Evolutionary conservation across 148 eudicot genomes (phyloP), one percentile per base, ranked within the genome.

Genomic region (Pouteria glomerata): DNA sequence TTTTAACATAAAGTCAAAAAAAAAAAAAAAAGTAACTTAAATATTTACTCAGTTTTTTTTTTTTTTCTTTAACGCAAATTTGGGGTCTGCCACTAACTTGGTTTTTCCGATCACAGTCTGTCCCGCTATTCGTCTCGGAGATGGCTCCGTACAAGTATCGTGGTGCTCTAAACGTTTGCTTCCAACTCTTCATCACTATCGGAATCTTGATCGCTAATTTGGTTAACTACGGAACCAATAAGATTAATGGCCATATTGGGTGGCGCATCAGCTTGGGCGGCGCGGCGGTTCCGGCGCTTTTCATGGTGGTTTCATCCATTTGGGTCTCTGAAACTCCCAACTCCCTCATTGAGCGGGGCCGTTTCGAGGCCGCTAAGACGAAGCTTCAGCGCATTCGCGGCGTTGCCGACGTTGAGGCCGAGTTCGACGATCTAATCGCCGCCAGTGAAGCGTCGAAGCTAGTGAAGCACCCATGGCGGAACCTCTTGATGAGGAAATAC

Each of bases 301-400:
- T 84, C 15, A 72, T 84, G 58, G 70, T 78, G 21, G 8, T 75
- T 31, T 84, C 84, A 5, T 61, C 82, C 8, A 8, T 78, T 0
- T 45, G 29, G 75, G 79, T 83, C 15, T 79, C 87, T 0, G 87
- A 83, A 47, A 83, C 84, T n/a, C 87, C 87, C 6, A 83, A 84
- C 70, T 75, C 80, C 10, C 44, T 81, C 5, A 73, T 84, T 18
- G 85, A 79, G 55, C 79, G 81, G 0, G 87, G 84, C 33, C 37
- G 60, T 1, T 1, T 12, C 15, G 78, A 81, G 0, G 63, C 72
- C n/a, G 87, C 87, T 8, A 61, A 24, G 16, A 24, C 47, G 4
- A 51, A 29, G 27, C 81, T 84, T 0, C 37, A 45, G 35, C 37
- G 44, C 24, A 77, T 84, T 56, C 79, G 85, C 0, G 88, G 88